These are phyloP conservation scores for Quercus robur DNA, from an alignment of 306 rosid genomes.

Conservation along the genomic window DNA sequence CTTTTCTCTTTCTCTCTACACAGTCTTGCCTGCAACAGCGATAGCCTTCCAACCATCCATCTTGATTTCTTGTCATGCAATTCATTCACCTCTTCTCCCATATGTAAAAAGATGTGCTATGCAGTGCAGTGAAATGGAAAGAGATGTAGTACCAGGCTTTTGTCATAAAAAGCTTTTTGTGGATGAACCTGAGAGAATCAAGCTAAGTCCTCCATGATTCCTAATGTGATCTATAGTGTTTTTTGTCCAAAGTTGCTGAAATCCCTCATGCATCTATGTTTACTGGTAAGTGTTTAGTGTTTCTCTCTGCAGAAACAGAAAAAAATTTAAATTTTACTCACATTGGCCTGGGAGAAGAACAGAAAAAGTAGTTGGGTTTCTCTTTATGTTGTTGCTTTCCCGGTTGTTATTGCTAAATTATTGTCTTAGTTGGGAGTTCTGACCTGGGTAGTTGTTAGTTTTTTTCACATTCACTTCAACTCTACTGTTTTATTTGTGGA, in stretches of 20 bases:
- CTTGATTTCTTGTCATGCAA: conserved; percentile 17
- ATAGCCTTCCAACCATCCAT: conserved; percentile 29
- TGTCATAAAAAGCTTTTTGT: not conserved
- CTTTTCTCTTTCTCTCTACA: not conserved
- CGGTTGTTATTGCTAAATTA: not conserved
- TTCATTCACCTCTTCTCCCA: conserved; percentile 9
- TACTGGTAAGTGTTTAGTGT: conserved; percentile 23
- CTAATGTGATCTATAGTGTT: conserved; percentile 3
- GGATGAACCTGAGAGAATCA: not conserved
- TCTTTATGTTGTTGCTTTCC: not conserved
- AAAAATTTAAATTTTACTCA: conserved; percentile 7
- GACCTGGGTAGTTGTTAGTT: conserved; percentile 4
- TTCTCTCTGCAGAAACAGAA: conserved; percentile 2
- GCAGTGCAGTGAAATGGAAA: not conserved
- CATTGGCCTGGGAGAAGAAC: conserved; percentile 5
- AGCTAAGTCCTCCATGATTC: not conserved
- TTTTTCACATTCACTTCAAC: not conserved
- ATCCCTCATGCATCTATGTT: conserved; percentile 15
- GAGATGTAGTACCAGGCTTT: conserved; percentile 1
- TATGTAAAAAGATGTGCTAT: not conserved
- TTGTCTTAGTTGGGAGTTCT: conserved; percentile 9
- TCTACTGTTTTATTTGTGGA: conserved; percentile 2
- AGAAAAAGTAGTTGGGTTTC: not conserved
- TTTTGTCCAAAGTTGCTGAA: conserved; percentile 1
- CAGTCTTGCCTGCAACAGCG: conserved; percentile 30